Evolutionary conservation across 148 eudicot genomes (phyloP).

Genomic region (Cornus kousa): DNA sequence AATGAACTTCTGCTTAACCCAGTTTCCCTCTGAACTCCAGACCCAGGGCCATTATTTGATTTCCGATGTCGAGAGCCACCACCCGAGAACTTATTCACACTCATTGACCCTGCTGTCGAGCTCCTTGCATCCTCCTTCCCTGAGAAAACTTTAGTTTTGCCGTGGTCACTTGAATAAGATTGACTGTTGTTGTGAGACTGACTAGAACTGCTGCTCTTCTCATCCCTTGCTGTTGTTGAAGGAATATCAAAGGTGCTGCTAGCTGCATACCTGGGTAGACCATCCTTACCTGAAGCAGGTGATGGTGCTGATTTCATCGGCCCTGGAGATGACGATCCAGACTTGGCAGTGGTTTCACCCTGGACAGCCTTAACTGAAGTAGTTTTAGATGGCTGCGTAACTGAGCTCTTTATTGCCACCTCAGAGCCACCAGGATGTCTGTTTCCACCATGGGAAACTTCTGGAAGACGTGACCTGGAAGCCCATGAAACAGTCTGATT

Average conservation of each 20-base stretch:
- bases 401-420: conserved; percentile 42
- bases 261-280: conserved; percentile 15
- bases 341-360: conserved; percentile 42
- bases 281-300: conserved; percentile 32
- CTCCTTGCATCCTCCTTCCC: conserved; percentile 54
- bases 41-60: conserved; percentile 38
- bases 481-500: conserved; percentile 56
- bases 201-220: conserved; percentile 60
- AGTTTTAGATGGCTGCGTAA: conserved; percentile 46
- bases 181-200: conserved; percentile 62
- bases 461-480: conserved; percentile 49
- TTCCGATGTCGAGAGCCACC: conserved; percentile 42
- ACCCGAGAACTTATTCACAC: conserved; percentile 36
- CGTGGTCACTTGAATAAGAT: conserved; percentile 54
- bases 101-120: conserved; percentile 40
- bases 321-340: conserved; percentile 39
- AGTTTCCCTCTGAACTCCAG: conserved; percentile 26
- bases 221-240: conserved; percentile 37
- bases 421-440: conserved; percentile 49
- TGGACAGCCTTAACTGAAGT: conserved; percentile 39
- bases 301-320: conserved; percentile 30
- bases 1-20: conserved; percentile 20
- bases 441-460: conserved; percentile 41
- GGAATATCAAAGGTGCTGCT: conserved; percentile 37
- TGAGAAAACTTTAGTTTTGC: conserved; percentile 33